Evolutionary conservation across 176 grass and related monocot species (phyloP).

Genomic region (Raddia distichophylla): DNA sequence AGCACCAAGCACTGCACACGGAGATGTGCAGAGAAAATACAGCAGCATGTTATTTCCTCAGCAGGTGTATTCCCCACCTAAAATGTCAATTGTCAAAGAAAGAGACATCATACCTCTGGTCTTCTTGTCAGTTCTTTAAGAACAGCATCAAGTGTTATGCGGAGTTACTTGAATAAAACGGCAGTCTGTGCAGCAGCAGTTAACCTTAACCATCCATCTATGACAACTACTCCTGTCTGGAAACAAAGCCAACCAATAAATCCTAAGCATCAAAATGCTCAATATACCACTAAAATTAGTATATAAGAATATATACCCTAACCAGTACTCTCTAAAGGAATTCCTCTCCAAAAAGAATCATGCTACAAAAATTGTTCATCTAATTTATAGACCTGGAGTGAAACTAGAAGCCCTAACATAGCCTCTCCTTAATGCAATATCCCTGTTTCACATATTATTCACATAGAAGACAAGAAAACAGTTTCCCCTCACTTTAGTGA

Average conservation of each 20-base stretch:
- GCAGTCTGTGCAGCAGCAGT: slow-evolving; percentile 90
- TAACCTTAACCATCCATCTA: slow-evolving; percentile 93
- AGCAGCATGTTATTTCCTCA: slow-evolving; percentile 24
- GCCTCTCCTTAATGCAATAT: neutral
- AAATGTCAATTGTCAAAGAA: slow-evolving; percentile 34
- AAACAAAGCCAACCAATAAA: slow-evolving; percentile 37
- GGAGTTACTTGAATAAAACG: slow-evolving; percentile 88
- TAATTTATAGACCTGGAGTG: slow-evolving; percentile 21
- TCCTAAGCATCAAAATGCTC: slow-evolving; percentile 27
- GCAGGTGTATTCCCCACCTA: neutral
- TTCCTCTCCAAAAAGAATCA: neutral
- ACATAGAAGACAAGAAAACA: neutral
- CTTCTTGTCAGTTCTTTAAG: slow-evolving; percentile 90
- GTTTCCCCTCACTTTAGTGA: no score
- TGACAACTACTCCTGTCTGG: slow-evolving; percentile 74
- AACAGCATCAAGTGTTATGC: slow-evolving; percentile 79
- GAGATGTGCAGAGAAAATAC: slow-evolving; percentile 8
- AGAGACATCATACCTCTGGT: slow-evolving; percentile 64
- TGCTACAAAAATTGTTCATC: neutral
- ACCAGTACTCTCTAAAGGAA: neutral
- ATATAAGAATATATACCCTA: neutral
- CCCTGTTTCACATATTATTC: slow-evolving; percentile 18
- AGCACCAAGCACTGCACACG: slow-evolving; percentile 7
- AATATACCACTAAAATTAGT: neutral
- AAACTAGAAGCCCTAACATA: slow-evolving; percentile 16